Evolutionary conservation across 805 yeast species (phyloP), one percentile per base, ranked within the genome.

Genomic region (Kluyveromyces aestuarii): DNA sequence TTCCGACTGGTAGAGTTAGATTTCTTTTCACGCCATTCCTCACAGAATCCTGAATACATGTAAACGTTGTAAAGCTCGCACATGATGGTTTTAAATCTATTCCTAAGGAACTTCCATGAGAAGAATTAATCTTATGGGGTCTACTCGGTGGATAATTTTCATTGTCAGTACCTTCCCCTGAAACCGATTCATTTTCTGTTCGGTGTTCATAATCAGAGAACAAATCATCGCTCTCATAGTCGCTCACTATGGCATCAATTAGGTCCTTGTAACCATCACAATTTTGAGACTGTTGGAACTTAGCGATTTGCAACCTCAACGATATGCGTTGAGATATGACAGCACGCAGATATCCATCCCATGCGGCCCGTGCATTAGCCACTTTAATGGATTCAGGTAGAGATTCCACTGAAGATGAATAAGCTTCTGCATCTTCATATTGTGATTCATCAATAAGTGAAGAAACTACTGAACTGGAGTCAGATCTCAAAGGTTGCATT

Each of bases 1-100:
- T 50, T n/a, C 65, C 61, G 10, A 62, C 53, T 6, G 68, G 68
- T 16, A 63, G 46, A 3, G 67, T 64, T 33, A 63, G 50, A 1
- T 66, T 60, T 46, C 68, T 56, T 35, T 49, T 56, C 2, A 64
- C 60, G 8, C 52, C 41, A 9, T 45, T 41, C 16, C 48, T 40
- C n/a, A 48, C 16, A 18, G 49, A 37, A 8, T 35, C 17, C 14
- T 45, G 50, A 35, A 50, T 36, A 16, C 47, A 42, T 2, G 56
- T 50, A 8, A 60, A 44, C 1, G 62, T 56, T n/a, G 60, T 39
- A 17, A 55, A 37, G 47, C 62, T 59, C 3, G 27, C 27, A 7
- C 39, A 11, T 7, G 35, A 30, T 30, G 35, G 35, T 30, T 30
- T 30, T 30, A 30, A 30, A 30, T 11, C 35, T 30, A 13, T 30